Conservation (phyloP, 1,139 yeast species). For the Yamadazyma atmosphaerica region DNA sequence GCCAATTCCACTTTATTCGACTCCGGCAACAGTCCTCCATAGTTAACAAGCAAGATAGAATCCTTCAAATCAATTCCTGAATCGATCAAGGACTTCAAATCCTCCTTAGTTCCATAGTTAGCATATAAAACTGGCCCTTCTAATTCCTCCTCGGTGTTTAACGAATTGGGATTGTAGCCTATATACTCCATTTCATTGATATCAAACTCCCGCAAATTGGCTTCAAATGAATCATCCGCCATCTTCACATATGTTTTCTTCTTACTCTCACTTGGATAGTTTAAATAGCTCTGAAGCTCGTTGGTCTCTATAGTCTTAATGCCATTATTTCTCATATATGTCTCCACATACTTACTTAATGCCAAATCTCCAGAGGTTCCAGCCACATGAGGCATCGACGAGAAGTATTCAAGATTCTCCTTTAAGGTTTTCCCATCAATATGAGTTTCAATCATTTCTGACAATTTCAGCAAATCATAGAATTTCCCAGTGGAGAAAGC, state of each 20-base stretch:
- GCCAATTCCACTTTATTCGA: slow-evolving; percentile 39
- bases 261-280: slow-evolving; percentile 43
- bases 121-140: slow-evolving; percentile 55
- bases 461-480: slow-evolving; percentile 55
- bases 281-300: slow-evolving; percentile 55
- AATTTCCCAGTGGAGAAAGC: slow-evolving; percentile 58
- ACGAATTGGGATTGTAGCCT: slow-evolving; percentile 71
- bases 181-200: slow-evolving; percentile 36
- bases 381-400: slow-evolving; percentile 82
- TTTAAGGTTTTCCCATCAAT: slow-evolving; percentile 62
- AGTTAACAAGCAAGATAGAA: slow-evolving; percentile 59
- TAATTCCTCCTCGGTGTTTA: slow-evolving; percentile 45
- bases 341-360: slow-evolving; percentile 62
- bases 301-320: slow-evolving; percentile 50
- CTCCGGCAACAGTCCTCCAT: slow-evolving; percentile 51
- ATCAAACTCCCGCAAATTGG: slow-evolving; percentile 37
- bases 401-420: slow-evolving; percentile 71
- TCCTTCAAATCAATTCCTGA: slow-evolving; percentile 36
- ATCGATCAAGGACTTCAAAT: slow-evolving; percentile 47
- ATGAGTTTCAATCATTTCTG: slow-evolving; percentile 46
- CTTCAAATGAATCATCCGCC: slow-evolving; percentile 35
- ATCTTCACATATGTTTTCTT: slow-evolving; percentile 31
- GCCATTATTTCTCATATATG: slow-evolving; percentile 58
- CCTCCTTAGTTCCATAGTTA: slow-evolving; percentile 64
- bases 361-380: slow-evolving; percentile 86